Evolutionary conservation across 768 basidiomycete species (phyloP), one percentile per base, ranked within the genome.

Genomic region (Phaeotremella skinneri): DNA sequence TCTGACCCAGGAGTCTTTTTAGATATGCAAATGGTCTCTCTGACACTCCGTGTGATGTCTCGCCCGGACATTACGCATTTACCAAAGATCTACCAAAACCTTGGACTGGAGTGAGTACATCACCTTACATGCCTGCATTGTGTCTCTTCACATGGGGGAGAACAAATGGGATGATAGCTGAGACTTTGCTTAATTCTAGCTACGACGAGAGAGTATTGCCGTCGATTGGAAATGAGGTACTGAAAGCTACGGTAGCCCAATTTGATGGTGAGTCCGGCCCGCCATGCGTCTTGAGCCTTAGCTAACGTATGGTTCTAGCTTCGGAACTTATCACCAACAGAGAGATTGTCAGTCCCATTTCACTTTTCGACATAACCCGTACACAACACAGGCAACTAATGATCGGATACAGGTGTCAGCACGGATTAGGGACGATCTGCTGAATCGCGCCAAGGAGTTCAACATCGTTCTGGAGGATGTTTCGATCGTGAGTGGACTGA

Each of bases 151-250:
- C 39, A 23, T 25, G 31, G 31, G 29, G 4, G 23, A 17, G 13
- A 11, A 37, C 7, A n/a, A 34, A 49, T 32, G 21, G 26, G 30
- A 32, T 43, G 7, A 23, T 7, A 45, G 42, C 59, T 61, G 55
- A 62, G 11, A 39, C 26, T 43, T 9, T 29, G 13, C 23, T 20
- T 42, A 27, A 41, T 23, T 34, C 1, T 29, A 73, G 72, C 77
- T 99, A 98, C 76, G 96, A 98, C 78, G 96, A 99, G 81, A 85
- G 96, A 68, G 93, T 98, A 0, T 81, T 98, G 29, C 94, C 94
- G 2, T 96, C 93, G 43, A 93, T 98, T 72, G 94, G 92, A 37
- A 98, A 98, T 69, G 94, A 98, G 80, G 94, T 99, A 13, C 75
- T 99, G 64, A 99, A 99, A 80, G 90, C 88, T 64, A 97, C 96